Evolutionary conservation across 805 yeast genomes (phyloP).

Genomic region (Wickerhamiella cacticola): DNA sequence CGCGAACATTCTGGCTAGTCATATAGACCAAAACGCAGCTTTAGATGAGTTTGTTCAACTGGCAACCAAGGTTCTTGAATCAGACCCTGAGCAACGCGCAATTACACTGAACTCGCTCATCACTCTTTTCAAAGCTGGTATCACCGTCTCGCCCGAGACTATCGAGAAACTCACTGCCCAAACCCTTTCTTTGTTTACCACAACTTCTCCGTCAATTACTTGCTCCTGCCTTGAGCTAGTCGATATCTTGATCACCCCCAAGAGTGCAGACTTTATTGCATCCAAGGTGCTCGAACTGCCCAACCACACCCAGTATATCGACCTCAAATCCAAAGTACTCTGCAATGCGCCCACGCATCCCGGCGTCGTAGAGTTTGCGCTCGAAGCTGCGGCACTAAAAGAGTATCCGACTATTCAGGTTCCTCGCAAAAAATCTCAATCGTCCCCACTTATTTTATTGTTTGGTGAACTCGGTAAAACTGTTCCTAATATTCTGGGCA

Average conservation of each 20-base stretch:
- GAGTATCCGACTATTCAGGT: constrained; percentile 23
- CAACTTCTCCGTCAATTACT: constrained; percentile 1
- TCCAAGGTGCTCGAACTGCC: constrained; percentile 5
- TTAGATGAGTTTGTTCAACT: constrained; percentile 43
- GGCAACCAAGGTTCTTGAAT: constrained; percentile 36
- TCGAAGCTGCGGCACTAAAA: constrained; percentile 39
- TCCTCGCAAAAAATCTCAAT: background rate
- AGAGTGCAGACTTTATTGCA: background rate
- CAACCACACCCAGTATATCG: constrained; percentile 8
- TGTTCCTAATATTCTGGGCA: background rate
- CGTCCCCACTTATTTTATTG: background rate
- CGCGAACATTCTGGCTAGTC: background rate
- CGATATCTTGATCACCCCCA: background rate
- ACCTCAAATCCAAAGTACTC: constrained; percentile 7
- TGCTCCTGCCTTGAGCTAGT: constrained; percentile 9
- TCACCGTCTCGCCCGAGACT: constrained; percentile 12
- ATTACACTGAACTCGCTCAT: constrained; percentile 24
- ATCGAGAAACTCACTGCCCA: constrained; percentile 15
- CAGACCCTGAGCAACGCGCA: constrained; percentile 8
- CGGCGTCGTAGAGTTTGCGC: constrained; percentile 24
- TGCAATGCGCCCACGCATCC: background rate
- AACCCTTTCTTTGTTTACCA: background rate
- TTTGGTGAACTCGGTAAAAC: constrained; percentile 7
- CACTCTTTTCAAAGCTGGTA: constrained; percentile 23
- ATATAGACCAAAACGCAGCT: background rate